Percentiles rank a stretch among this genome's conserved stretches.
phyloP scores from a whole-genome alignment of 805 yeast genomes.

The Candida suzukii region DNA sequence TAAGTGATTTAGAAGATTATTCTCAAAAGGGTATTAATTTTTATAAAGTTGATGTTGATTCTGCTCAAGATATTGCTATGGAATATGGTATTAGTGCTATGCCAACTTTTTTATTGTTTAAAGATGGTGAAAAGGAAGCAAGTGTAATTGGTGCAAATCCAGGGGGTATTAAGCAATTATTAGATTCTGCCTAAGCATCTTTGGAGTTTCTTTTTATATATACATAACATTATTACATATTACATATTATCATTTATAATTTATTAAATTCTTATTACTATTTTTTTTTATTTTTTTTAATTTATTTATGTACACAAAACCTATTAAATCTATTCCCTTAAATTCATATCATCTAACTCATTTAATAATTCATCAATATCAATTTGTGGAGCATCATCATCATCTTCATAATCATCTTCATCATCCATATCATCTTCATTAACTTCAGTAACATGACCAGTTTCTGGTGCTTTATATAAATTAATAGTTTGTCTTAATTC shows the following conservation, averaged over 20 bases:
- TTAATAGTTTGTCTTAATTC: slow-evolving; percentile 90
- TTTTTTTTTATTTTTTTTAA: background rate
- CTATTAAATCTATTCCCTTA: slow-evolving; percentile 42
- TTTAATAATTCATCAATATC: slow-evolving; percentile 89
- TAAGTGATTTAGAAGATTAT: slow-evolving; percentile 34
- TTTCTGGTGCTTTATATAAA: slow-evolving; percentile 60
- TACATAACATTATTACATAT: too few relatives aligned
- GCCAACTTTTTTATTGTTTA: slow-evolving; percentile 67
- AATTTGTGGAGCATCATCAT: slow-evolving; percentile 81
- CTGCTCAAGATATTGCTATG: slow-evolving; percentile 48
- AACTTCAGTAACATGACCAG: slow-evolving; percentile 16
- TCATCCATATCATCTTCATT: slow-evolving; percentile 22
- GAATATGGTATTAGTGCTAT: slow-evolving; percentile 61
- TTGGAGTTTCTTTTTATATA: background rate
- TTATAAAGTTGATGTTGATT: slow-evolving; percentile 67
- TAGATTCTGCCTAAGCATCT: slow-evolving; percentile 13
- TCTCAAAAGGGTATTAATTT: slow-evolving; percentile 41
- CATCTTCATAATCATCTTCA: slow-evolving; percentile 44
- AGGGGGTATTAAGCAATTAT: slow-evolving; percentile 22
- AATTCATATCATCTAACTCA: slow-evolving; percentile 88
- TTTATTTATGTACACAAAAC: background rate
- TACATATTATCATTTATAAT: background rate
- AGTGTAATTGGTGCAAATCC: slow-evolving; percentile 64
- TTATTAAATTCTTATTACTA: background rate
- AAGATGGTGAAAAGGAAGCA: slow-evolving; percentile 50